These are phyloP conservation scores for Ilex paraguariensis DNA, from an alignment of 305 asterid genomes.

Conservation along the genomic window DNA sequence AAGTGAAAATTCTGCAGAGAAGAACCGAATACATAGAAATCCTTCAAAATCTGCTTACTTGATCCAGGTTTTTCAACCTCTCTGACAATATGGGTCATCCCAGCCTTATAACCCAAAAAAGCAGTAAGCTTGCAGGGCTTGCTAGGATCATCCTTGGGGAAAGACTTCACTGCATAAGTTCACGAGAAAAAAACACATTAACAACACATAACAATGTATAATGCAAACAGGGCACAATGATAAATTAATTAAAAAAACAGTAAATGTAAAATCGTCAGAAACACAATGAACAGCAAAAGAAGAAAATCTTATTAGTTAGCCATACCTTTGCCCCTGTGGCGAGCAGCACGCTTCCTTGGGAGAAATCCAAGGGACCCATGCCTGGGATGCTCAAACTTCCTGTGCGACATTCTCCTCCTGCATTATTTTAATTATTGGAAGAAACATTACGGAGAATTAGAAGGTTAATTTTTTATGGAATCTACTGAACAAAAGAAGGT, in stretches of 20 bases:
- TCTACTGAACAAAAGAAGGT: too few relatives aligned
- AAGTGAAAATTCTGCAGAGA: neutral
- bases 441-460: too few relatives aligned
- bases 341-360: constrained; percentile 30
- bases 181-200: neutral
- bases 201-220: neutral
- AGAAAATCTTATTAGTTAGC: neutral
- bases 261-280: too few relatives aligned
- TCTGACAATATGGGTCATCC: constrained; percentile 70
- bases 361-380: constrained; percentile 32
- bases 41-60: constrained; percentile 14
- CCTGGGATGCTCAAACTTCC: constrained; percentile 34
- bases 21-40: neutral
- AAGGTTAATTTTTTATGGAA: too few relatives aligned
- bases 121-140: constrained; percentile 55
- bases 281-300: too few relatives aligned
- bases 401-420: constrained; percentile 21
- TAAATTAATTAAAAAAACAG: too few relatives aligned
- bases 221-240: neutral
- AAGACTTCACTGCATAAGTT: constrained; percentile 53
- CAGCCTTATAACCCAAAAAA: constrained; percentile 64
- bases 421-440: neutral
- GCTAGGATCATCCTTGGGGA: constrained; percentile 55
- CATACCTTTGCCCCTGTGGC: constrained; percentile 26
- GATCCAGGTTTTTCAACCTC: constrained; percentile 68